Evolutionary conservation across 176 grass and related monocot species (phyloP).

Genomic region (Coix lacrymajobi): DNA sequence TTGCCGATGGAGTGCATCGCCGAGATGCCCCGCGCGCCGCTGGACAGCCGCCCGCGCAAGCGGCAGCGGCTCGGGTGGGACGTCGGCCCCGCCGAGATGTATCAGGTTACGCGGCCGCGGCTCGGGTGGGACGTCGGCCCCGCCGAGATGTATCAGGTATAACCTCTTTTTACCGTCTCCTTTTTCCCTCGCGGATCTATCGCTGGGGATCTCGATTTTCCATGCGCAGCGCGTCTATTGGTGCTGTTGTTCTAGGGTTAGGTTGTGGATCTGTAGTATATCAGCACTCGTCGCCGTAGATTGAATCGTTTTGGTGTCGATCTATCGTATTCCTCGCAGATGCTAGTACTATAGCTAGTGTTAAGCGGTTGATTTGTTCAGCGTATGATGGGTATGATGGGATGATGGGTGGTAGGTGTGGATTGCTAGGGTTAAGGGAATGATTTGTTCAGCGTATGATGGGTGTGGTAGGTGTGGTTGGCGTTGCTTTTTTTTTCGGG

Average conservation of each 20-base stretch:
- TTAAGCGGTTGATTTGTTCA: background rate
- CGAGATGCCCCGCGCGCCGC: conserved; percentile 62
- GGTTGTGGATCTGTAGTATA: background rate
- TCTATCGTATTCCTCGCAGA: background rate
- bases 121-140: conserved; percentile 81
- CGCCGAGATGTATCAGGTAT: conserved; percentile 64
- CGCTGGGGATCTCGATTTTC: background rate
- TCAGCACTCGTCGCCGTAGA: too few relatives aligned
- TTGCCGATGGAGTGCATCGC: conserved; percentile 70
- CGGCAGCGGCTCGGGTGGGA: conserved; percentile 84
- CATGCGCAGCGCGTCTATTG: background rate
- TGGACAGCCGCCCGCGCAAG: conserved; percentile 88
- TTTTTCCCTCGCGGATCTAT: background rate
- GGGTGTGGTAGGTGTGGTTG: background rate
- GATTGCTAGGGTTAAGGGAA: background rate
- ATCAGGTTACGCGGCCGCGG: conserved; percentile 42
- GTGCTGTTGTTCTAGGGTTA: background rate
- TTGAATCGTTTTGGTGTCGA: background rate
- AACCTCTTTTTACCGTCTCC: background rate
- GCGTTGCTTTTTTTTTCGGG: background rate
- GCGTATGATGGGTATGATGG: background rate
- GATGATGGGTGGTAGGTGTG: too few relatives aligned
- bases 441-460: background rate
- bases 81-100: conserved; percentile 55
- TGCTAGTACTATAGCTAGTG: background rate